Percentiles rank a stretch among this genome's conserved stretches.
Evolutionary conservation across 2,329 filamentous ascomycete species (phyloP).

Genomic region (Ceratocystis alfenasii): DNA sequence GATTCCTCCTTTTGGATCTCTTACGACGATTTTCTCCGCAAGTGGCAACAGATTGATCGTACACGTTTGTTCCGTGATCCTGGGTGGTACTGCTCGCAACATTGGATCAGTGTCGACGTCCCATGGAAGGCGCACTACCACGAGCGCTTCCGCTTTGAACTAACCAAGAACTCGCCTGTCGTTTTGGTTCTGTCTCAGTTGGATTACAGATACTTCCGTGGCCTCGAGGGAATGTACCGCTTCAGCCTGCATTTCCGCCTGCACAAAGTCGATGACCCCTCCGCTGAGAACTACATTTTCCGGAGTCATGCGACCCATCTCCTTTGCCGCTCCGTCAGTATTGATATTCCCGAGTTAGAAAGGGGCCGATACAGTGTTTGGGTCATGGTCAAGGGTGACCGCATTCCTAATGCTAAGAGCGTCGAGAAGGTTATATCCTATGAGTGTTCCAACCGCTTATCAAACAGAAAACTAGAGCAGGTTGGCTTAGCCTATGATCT

Average conservation of each 20-base stretch:
- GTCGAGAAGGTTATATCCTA: conserved; percentile 46
- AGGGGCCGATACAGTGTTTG: conserved; percentile 47
- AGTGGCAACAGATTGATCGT: conserved; percentile 50
- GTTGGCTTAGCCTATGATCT: conserved; percentile 49
- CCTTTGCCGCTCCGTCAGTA: conserved; percentile 46
- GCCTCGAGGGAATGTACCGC: conserved; percentile 46
- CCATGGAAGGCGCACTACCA: conserved; percentile 52
- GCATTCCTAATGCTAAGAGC: conserved; percentile 34
- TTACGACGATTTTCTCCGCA: conserved; percentile 49
- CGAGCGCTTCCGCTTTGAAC: conserved; percentile 47
- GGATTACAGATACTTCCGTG: conserved; percentile 50
- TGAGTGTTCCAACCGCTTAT: conserved; percentile 35
- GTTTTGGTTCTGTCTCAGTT: conserved; percentile 51
- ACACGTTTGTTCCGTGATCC: conserved; percentile 49
- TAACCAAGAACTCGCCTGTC: conserved; percentile 45
- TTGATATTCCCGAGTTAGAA: conserved; percentile 45
- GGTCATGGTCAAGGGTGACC: conserved; percentile 42
- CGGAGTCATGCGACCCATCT: conserved; percentile 47
- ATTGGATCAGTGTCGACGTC: conserved; percentile 51
- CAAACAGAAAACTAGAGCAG: conserved; percentile 46
- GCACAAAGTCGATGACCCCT: conserved; percentile 34
- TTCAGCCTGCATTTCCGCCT: conserved; percentile 41
- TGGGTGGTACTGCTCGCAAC: conserved; percentile 46
- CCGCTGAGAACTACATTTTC: conserved; percentile 48
- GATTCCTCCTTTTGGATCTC: conserved; percentile 55